Conservation (phyloP, 495 filamentous ascomycete genomes). For the Penicillium tannophilum region DNA sequence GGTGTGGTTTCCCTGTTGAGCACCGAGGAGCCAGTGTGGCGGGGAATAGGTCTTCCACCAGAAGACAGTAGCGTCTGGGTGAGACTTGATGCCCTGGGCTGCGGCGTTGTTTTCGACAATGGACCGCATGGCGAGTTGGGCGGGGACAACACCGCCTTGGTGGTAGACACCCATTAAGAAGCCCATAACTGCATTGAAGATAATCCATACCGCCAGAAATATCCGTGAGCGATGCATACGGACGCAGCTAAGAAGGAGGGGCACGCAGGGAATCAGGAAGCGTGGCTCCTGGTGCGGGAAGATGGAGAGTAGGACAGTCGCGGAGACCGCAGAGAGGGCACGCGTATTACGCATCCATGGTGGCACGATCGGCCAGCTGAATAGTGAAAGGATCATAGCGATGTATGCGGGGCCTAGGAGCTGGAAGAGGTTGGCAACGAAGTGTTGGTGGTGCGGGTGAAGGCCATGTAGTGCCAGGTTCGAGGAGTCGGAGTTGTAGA, state of each 20-base stretch:
- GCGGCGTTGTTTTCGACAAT: constrained; percentile 32
- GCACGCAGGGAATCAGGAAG: constrained; percentile 86
- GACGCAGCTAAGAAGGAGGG: constrained; percentile 83
- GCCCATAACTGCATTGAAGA: constrained; percentile 80
- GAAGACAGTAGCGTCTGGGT: constrained; percentile 65
- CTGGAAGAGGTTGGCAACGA: constrained; percentile 81
- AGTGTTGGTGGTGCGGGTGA: constrained; percentile 89
- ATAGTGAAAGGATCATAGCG: constrained; percentile 60
- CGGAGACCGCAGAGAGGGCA: constrained; percentile 75
- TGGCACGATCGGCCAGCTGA: constrained; percentile 51
- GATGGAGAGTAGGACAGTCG: constrained; percentile 74
- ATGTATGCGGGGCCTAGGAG: constrained; percentile 85
- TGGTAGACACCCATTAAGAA: constrained; percentile 90
- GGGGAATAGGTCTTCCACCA: constrained; percentile 99
- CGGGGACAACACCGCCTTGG: constrained; percentile 87
- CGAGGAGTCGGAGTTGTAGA: constrained; percentile 73
- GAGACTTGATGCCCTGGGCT: constrained; percentile 33
- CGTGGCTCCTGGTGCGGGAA: constrained; percentile 95
- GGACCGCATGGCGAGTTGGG: constrained; percentile 60
- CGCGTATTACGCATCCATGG: constrained; percentile 52
- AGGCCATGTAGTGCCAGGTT: constrained; percentile 91
- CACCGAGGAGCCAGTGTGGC: constrained; percentile 86
- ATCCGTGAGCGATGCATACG: constrained; percentile 63
- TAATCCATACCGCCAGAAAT: constrained; percentile 72
- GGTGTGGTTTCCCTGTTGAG: constrained; percentile 54